Base-by-base conservation (phyloP, 139 green algal genomes). In the Edaphochlamys debaryana region DNA sequence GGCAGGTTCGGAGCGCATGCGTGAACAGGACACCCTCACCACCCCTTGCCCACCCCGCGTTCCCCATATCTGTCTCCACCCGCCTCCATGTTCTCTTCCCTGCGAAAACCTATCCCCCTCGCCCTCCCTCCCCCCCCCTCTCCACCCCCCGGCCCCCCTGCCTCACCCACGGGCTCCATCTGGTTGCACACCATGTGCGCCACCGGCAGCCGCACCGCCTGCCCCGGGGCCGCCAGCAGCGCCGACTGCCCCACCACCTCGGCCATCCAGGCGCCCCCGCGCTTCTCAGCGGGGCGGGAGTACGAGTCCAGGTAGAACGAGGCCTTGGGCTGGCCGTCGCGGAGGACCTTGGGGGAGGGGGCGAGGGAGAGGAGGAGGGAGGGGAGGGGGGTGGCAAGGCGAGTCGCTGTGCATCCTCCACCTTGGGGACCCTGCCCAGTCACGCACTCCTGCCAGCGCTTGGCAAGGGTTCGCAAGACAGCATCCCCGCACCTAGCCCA, bases 141-240 rank as follows among this genome's bases (percentile, higher is more conserved):
- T n/a, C n/a, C n/a, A n/a, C n/a, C n/a, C n/a, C n/a, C n/a, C n/a
- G n/a, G n/a, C n/a, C n/a, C n/a, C n/a, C n/a, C n/a, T n/a, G n/a
- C 5, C 67, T 91, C 93, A 40, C 92, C 96, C 11, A 99, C 82
- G 19, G 97, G 97, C 13, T 96, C 95, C 37, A 91, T 95, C 89
- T 99, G 95, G 89, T 99, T 96, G 92, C 94, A 96, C 50, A 99
- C 97, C 96, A 99, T 99, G 91, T 99, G 97, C 15, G 95, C 97
- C 13, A 97, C 91, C 37, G 97, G 97, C 70, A 99, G 95, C 5
- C 97, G 94, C 42, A 96, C 92, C 4, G 42, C 32, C 36, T 88
- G 70, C n/a, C 79, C 83, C 0, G 79, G 27, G 6, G 87, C 73
- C 4, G 85, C 92, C 77, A 96, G 82, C 71, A 94, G 85, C 69